Percentiles rank a stretch among this genome's conserved stretches.
Evolutionary conservation across 306 rosid species (phyloP).

Genomic region (Citrullus amarus): DNA sequence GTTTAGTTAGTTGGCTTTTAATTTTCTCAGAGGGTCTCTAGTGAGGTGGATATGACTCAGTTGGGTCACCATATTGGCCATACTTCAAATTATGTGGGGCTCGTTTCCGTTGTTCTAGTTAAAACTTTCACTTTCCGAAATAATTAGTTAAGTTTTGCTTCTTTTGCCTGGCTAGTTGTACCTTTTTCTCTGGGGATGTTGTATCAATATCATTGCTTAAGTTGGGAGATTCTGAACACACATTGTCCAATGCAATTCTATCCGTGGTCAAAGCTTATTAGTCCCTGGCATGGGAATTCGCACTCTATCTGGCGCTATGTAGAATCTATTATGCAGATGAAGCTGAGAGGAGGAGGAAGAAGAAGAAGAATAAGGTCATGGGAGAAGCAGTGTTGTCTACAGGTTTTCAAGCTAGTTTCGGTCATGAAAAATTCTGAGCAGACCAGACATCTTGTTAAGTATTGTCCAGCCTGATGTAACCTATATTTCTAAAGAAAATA

Average conservation of each 20-base stretch:
- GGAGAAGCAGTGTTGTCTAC: constrained; percentile 35
- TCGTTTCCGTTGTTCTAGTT: neutral
- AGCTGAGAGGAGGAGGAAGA: constrained; percentile 61
- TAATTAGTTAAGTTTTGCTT: neutral
- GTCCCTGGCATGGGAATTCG: neutral
- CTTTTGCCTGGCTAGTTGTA: neutral
- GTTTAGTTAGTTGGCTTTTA: neutral
- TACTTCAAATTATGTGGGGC: neutral
- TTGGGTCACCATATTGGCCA: neutral
- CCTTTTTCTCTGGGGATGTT: neutral
- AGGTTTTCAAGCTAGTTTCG: constrained; percentile 30
- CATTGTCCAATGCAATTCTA: neutral
- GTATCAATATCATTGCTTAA: neutral
- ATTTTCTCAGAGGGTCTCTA: neutral
- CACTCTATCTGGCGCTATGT: constrained; percentile 18
- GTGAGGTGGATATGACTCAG: neutral
- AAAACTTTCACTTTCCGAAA: neutral
- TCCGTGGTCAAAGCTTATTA: neutral
- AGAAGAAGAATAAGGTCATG: constrained; percentile 43
- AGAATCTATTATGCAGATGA: constrained; percentile 41
- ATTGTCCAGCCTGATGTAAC: constrained; percentile 36
- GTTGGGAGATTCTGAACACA: neutral
- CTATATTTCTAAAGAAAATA: constrained; percentile 45
- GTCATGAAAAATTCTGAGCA: constrained; percentile 42
- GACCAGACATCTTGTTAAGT: constrained; percentile 36